A percentile compares a stretch with the other conserved stretches of the same genome.
phyloP scores from a whole-genome alignment of 2,329 filamentous ascomycete species.

The Dothidotthia symphoricarpi region DNA sequence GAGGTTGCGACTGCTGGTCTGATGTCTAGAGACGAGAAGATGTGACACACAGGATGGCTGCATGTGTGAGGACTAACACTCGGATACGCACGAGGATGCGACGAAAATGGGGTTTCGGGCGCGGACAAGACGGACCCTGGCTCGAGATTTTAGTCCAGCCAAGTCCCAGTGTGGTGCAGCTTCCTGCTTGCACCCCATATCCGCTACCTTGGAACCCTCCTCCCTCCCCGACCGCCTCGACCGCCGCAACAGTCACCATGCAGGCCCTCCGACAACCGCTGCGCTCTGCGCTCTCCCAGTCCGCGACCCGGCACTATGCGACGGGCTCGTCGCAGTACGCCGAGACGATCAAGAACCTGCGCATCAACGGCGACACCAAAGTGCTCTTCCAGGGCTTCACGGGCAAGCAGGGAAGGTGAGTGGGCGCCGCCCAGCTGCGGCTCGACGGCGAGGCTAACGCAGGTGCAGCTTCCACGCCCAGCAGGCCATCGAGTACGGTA shows the following conservation, averaged over 20 bases:
- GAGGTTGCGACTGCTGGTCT: too few species aligned
- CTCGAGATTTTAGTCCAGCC: background rate
- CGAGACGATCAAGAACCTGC: slow-evolving; percentile 65
- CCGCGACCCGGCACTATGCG: slow-evolving; percentile 75
- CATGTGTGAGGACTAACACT: too few species aligned
- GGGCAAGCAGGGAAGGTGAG: slow-evolving; percentile 82
- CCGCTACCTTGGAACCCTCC: background rate
- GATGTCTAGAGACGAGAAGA: too few species aligned
- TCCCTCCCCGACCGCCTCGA: slow-evolving; percentile 26
- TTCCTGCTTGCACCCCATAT: background rate
- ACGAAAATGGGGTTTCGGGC: too few species aligned
- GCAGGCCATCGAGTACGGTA: slow-evolving; percentile 98
- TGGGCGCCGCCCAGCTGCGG: slow-evolving; percentile 10
- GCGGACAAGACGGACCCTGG: background rate
- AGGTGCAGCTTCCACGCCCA: slow-evolving; percentile 88
- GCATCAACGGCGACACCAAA: slow-evolving; percentile 90
- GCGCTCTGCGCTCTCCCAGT: slow-evolving; percentile 65
- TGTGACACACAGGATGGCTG: too few species aligned
- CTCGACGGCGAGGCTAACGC: slow-evolving; percentile 11
- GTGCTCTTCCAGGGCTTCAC: slow-evolving; percentile 98
- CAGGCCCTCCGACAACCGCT: slow-evolving; percentile 77
- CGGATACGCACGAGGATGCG: too few species aligned
- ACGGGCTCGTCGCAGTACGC: slow-evolving; percentile 60
- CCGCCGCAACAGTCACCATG: slow-evolving; percentile 59
- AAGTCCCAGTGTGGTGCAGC: background rate